Evolutionary conservation across 2,329 filamentous ascomycete species (phyloP), one percentile per base, ranked within the genome.

Genomic region (Fusarium nodosum): DNA sequence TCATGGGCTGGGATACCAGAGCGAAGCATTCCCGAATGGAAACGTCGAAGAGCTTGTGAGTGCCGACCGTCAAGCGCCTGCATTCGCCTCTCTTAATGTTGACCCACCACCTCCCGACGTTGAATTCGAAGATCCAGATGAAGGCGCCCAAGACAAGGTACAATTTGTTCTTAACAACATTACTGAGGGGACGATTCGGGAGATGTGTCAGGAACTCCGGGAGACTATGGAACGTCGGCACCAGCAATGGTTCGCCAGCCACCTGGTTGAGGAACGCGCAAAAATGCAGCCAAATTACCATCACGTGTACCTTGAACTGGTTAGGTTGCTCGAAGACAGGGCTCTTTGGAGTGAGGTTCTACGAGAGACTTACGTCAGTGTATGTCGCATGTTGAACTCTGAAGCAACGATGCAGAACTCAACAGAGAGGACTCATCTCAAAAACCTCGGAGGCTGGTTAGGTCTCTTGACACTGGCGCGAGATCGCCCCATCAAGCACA

Each of bases 231-330:
- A 93, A 52, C 88, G 91, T 55, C 90, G 90, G 71, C 91, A 97
- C 77, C 92, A 97, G 75, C 93, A 97, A 76, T 99, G 96, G 96
- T 99, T 99, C 76, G 96, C 97, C 9, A 90, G 90, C 48, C 97
- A 98, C 76, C 85, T 99, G 12, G 96, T 99, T 4, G 95, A 97
- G 76, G 93, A 97, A 77, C 93, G 97, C 46, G 97, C 95, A 33
- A 98, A 97, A 80, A 91, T 97, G 84, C 95, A 99, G 77, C 94
- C 95, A 8, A 99, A 99, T 79, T 98, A 97, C 76, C 96, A 99
- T 73, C 87, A 92, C 63, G 88, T 99, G 24, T 99, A 99, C 77
- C 87, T 98, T 51, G 93, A 97, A 73, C 87, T 99, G 53, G 87
- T 99, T 64, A 91, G 91, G 58, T 87, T 94, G 34, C 93, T 98